Base-by-base conservation (phyloP, 2,329 filamentous ascomycete species). In the Claviceps purpurea region DNA sequence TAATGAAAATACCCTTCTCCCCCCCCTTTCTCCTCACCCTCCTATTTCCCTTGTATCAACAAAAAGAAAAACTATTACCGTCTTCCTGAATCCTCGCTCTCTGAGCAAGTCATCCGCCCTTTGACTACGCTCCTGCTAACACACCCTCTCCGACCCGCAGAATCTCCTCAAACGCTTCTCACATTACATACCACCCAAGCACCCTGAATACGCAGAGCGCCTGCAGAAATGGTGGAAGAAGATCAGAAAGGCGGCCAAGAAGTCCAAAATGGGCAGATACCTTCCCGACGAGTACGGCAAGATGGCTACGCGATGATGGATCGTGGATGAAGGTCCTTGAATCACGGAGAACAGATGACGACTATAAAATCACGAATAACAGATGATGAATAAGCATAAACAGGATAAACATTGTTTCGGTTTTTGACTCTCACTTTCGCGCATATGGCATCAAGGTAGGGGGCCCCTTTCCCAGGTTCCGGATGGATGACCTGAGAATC, bases 151-250 rank as follows among this genome's bases (percentile, higher is more conserved):
- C 4, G 14, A 18, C 10, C 10, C 18, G 4, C 20, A 68, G 65
- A 62, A 69, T 51, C 59, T 69, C 3, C 48, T 69, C 7, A 56
- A 59, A 46, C 61, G 58, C 18, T 62, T 62, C 53, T 56, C 58
- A 2, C 51, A 59, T 1, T 67, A 61, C 53, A 56, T 58, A 7
- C 55, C 62, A 1, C 60, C 62, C 2, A 46, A 55, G 1, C 60
- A 66, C 50, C 61, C 65, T 38, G 59, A 55, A 40, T 69, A 64
- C 44, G 52, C 60, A n/a, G 50, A 57, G 40, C 55, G 56, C n/a
- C 55, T 67, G 16, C 56, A 62, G 24, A 59, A 61, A 24, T 69
- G 67, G 67, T 69, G 67, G 67, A 59, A 57, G 47, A 59, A 61
- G 1, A 58, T 69, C 47, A 60, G 65, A 18, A 58, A 57, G 26